Conservation (phyloP, 2,329 filamentous ascomycete genomes). For the Plenodomus tracheiphilus region DNA sequence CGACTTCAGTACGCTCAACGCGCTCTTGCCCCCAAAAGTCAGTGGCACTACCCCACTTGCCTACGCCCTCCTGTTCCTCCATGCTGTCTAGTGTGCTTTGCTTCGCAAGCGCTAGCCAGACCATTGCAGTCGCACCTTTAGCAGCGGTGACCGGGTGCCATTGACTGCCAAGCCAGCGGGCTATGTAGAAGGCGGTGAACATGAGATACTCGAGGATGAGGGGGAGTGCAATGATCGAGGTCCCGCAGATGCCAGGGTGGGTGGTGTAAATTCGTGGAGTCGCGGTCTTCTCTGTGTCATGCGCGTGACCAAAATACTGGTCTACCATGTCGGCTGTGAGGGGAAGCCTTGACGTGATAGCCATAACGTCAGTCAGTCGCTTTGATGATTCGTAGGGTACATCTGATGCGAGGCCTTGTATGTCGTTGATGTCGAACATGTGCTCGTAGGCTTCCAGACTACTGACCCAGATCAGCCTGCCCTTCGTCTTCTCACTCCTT, state of each 20-base stretch:
- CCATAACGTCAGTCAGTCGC: slow-evolving; percentile 80
- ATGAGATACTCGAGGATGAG: slow-evolving; percentile 72
- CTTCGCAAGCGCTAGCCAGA: slow-evolving; percentile 75
- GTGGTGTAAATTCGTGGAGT: slow-evolving; percentile 72
- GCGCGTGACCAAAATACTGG: slow-evolving; percentile 24
- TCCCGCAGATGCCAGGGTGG: slow-evolving; percentile 86
- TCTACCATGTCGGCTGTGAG: slow-evolving; percentile 56
- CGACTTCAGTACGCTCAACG: slow-evolving; percentile 78
- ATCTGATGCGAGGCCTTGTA: slow-evolving; percentile 69
- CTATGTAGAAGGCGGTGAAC: slow-evolving; percentile 67
- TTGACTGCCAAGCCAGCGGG: slow-evolving; percentile 77
- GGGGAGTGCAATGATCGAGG: slow-evolving; percentile 76
- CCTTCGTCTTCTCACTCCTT: slow-evolving; percentile 47
- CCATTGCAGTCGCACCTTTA: slow-evolving; percentile 72
- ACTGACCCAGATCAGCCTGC: slow-evolving; percentile 83
- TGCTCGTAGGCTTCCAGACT: slow-evolving; percentile 71
- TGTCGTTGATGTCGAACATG: slow-evolving; percentile 67
- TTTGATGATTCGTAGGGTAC: slow-evolving; percentile 85
- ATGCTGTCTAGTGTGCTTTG: slow-evolving; percentile 64
- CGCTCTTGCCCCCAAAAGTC: slow-evolving; percentile 61
- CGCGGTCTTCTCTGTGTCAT: slow-evolving; percentile 16
- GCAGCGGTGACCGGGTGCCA: slow-evolving; percentile 86
- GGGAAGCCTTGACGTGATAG: slow-evolving; percentile 72
- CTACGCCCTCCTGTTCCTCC: slow-evolving; percentile 56
- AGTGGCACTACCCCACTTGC: slow-evolving; percentile 84